phyloP scores from a whole-genome alignment of 768 basidiomycete species.

The Ephemerocybe angulata region DNA sequence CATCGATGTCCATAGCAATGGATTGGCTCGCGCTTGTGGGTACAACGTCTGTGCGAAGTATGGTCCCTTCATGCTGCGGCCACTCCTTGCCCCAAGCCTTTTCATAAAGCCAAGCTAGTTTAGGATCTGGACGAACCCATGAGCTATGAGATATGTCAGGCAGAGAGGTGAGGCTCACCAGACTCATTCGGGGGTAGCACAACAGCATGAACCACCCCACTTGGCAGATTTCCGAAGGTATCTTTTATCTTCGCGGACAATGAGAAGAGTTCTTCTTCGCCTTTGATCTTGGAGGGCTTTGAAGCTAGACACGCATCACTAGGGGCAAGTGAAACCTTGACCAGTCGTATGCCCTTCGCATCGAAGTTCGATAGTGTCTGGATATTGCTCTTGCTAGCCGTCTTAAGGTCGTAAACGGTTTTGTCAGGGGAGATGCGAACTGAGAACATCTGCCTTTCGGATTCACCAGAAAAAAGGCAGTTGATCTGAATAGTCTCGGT shows the following conservation, averaged over 20 bases:
- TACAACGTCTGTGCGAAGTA: not conserved
- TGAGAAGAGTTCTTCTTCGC: not conserved
- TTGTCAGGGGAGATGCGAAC: no score
- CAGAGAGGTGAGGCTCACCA: not conserved
- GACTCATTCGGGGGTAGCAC: not conserved
- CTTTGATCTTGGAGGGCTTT: no score
- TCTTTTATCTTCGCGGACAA: not conserved
- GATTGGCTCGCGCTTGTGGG: no score
- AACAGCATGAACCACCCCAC: not conserved
- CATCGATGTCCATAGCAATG: no score
- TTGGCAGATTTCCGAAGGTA: not conserved
- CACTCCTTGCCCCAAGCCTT: not conserved
- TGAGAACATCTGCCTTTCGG: no score
- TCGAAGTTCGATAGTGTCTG: no score
- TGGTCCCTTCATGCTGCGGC: not conserved
- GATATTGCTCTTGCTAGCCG: no score
- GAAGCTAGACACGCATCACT: not conserved
- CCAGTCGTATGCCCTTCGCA: not conserved
- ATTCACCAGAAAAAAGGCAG: no score
- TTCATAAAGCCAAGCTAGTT: not conserved
- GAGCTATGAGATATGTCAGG: not conserved
- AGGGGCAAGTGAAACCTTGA: not conserved
- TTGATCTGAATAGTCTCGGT: no score
- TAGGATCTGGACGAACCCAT: not conserved
- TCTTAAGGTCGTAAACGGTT: no score